Conservation (phyloP, 106 monocot genomes). For the Dioscorea alata region DNA sequence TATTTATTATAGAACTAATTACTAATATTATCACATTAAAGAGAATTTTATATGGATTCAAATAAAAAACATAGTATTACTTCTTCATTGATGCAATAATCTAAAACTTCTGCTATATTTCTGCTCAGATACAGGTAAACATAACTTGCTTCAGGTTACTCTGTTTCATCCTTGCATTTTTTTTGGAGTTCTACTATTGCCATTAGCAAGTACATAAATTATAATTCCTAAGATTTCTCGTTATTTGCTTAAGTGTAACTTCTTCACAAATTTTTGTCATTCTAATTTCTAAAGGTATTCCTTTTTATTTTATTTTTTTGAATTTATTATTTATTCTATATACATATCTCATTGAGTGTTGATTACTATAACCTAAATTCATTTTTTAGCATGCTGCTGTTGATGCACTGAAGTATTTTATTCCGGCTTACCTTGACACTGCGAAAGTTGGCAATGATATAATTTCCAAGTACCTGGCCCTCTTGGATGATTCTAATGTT, state of each 20-base stretch:
- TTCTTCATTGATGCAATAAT: too few relatives aligned
- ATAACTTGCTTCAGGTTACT: neutral
- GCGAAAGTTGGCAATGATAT: slow-evolving; percentile 34
- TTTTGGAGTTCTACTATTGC: neutral
- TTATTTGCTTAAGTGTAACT: neutral
- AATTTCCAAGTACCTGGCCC: slow-evolving; percentile 48
- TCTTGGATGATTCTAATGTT: slow-evolving; percentile 84
- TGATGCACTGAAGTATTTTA: slow-evolving; percentile 71
- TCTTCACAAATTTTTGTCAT: too few relatives aligned
- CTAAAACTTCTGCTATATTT: too few relatives aligned
- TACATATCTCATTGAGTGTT: too few relatives aligned
- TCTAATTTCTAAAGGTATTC: too few relatives aligned
- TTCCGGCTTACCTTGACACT: slow-evolving; percentile 57
- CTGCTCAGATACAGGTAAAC: slow-evolving; percentile 86
- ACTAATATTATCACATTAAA: too few relatives aligned
- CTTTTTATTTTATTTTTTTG: too few relatives aligned
- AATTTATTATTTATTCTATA: too few relatives aligned
- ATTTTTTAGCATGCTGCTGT: slow-evolving; percentile 71
- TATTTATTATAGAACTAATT: too few relatives aligned
- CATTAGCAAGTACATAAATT: neutral
- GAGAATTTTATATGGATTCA: too few relatives aligned
- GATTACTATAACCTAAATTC: neutral
- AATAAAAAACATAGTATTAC: too few relatives aligned
- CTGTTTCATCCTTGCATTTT: neutral
- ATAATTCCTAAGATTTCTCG: neutral